Evolutionary conservation across 2,329 filamentous ascomycete genomes (phyloP).

Genomic region (Trichoderma koningiopsis): DNA sequence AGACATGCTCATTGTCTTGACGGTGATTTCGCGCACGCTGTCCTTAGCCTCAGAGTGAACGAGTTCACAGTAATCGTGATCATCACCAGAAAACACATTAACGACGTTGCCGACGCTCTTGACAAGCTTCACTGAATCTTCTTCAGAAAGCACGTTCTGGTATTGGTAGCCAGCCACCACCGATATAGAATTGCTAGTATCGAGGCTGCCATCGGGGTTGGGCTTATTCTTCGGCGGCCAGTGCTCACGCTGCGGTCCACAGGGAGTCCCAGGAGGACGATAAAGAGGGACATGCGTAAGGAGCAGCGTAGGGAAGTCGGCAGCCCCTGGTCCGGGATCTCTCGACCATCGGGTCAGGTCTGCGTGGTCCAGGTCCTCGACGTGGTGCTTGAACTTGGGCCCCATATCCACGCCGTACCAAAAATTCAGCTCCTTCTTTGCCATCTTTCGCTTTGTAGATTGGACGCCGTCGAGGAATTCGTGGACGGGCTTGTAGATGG

Average conservation of each 20-base stretch:
- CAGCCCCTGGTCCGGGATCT: slow-evolving; percentile 47
- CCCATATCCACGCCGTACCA: slow-evolving; percentile 63
- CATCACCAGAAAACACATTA: slow-evolving; percentile 91
- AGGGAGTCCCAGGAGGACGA: slow-evolving; percentile 78
- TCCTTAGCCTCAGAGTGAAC: slow-evolving; percentile 71
- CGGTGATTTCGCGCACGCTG: slow-evolving; percentile 79
- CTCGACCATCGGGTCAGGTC: slow-evolving; percentile 37
- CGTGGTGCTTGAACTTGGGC: slow-evolving; percentile 58
- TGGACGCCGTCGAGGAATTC: slow-evolving; percentile 74
- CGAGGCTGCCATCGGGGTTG: slow-evolving; percentile 59
- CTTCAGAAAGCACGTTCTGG: slow-evolving; percentile 83
- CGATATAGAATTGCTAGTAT: slow-evolving; percentile 76
- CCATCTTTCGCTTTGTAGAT: slow-evolving; percentile 65
- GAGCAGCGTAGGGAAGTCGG: slow-evolving; percentile 81
- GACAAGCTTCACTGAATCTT: slow-evolving; percentile 74
- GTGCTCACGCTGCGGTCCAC: slow-evolving; percentile 81
- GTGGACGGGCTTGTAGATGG: slow-evolving; percentile 74
- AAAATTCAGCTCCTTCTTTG: slow-evolving; percentile 67
- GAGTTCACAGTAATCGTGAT: slow-evolving; percentile 96
- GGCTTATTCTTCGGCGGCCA: slow-evolving; percentile 71
- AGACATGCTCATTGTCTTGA: slow-evolving; percentile 93
- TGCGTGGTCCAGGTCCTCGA: slow-evolving; percentile 59
- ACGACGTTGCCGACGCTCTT: slow-evolving; percentile 78
- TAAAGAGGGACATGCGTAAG: slow-evolving; percentile 91
- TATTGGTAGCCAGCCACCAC: slow-evolving; percentile 88